These are phyloP conservation scores for Nitzschia palea DNA, from an alignment of 108 stramenopile species.

Conservation along the genomic window DNA sequence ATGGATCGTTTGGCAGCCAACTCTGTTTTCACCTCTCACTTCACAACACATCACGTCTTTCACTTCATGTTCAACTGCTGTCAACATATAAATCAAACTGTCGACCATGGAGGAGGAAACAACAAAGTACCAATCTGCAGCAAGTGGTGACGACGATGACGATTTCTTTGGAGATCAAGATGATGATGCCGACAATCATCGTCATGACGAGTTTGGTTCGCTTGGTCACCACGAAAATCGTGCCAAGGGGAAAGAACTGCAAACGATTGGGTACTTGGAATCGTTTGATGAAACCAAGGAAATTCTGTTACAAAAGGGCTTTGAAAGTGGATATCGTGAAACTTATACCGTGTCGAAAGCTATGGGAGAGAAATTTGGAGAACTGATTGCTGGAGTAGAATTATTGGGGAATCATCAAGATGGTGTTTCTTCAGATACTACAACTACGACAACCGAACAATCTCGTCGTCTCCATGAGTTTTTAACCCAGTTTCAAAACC, in stretches of 20 bases:
- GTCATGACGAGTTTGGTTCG: not conserved
- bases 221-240: constrained; percentile 14
- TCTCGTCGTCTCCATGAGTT: not conserved
- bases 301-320: constrained; percentile 70
- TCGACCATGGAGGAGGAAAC: too few species aligned
- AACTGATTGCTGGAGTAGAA: not conserved
- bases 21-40: too few species aligned
- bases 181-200: constrained; percentile 5
- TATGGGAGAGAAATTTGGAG: constrained; percentile 55
- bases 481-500: not conserved
- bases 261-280: constrained; percentile 56
- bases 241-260: constrained; percentile 14
- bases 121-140: too few species aligned
- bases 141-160: constrained; percentile 22
- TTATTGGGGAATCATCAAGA: too few species aligned
- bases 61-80: too few species aligned
- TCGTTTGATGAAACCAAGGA: constrained; percentile 72
- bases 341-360: constrained; percentile 43
- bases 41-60: too few species aligned
- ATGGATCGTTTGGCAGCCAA: too few species aligned
- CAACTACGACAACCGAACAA: too few species aligned
- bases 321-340: constrained; percentile 67
- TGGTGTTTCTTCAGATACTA: too few species aligned
- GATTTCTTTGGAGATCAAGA: constrained; percentile 34
- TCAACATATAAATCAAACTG: too few species aligned